These are phyloP conservation scores for Trematosphaeria pertusa DNA, from an alignment of 2,329 filamentous ascomycete species.

Conservation along the genomic window DNA sequence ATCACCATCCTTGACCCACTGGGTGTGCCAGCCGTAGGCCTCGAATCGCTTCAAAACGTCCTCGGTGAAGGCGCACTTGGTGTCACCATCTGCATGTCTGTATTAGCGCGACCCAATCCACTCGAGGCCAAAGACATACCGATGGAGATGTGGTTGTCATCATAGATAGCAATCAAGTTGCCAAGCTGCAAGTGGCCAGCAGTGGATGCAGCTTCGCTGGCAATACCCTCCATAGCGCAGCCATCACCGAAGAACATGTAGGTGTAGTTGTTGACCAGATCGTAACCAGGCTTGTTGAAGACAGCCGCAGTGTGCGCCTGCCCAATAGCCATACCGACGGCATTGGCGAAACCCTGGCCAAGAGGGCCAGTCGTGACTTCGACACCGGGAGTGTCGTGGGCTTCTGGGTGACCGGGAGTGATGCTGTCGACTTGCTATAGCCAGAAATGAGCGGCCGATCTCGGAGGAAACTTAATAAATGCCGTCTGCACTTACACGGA, in stretches of 20 bases:
- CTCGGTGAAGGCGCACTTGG: conserved; percentile 95
- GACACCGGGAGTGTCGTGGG: conserved; percentile 93
- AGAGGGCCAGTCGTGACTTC: conserved; percentile 98
- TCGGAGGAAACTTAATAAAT: conserved; percentile 56
- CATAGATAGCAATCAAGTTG: conserved; percentile 96
- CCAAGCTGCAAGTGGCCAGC: conserved; percentile 97
- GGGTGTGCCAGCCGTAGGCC: conserved; percentile 93
- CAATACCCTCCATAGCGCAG: conserved; percentile 98
- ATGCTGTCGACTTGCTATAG: conserved; percentile 73
- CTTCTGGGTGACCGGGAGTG: conserved; percentile 94
- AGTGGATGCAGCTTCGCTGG: conserved; percentile 87
- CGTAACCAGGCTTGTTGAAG: conserved; percentile 97
- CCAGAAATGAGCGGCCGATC: conserved; percentile 19
- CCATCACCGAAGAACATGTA: conserved; percentile 97
- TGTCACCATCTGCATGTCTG: conserved; percentile 77
- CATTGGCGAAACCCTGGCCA: conserved; percentile 95
- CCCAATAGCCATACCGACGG: conserved; percentile 96
- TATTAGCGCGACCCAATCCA: conserved; percentile 18
- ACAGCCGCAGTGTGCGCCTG: conserved; percentile 87
- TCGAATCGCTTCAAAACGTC: conserved; percentile 95
- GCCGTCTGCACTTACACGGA: conserved; percentile 75
- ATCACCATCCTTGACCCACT: conserved; percentile 87
- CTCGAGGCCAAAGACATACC: conserved; percentile 53
- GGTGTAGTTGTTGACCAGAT: conserved; percentile 95
- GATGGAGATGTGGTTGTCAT: conserved; percentile 97